phyloP scores from a whole-genome alignment of 306 rosid genomes.

The Vigna reflexopilosa region DNA sequence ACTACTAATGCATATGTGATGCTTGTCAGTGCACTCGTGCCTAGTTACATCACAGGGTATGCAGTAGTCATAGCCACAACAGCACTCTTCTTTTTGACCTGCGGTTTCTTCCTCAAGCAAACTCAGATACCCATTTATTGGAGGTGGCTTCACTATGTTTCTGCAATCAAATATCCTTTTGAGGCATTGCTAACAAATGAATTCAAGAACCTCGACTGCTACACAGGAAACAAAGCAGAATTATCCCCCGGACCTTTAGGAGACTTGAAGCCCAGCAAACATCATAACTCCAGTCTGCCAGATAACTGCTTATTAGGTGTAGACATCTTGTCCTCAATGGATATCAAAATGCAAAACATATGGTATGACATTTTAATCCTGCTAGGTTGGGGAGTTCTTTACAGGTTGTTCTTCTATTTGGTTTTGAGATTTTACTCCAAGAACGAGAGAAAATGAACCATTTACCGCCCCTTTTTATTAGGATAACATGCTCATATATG shows the following conservation, averaged over 20 bases:
- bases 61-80: constrained; percentile 94
- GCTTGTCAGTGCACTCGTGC: constrained; percentile 95
- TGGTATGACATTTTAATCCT: constrained; percentile 70
- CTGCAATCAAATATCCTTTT: constrained; percentile 91
- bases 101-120: constrained; percentile 83
- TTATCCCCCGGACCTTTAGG: constrained; percentile 81
- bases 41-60: constrained; percentile 88
- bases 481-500: constrained; percentile 3
- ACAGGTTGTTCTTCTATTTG: constrained; percentile 78
- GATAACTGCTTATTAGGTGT: constrained; percentile 66
- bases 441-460: constrained; percentile 74
- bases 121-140: constrained; percentile 67
- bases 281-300: constrained; percentile 36
- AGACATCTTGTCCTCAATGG: constrained; percentile 74
- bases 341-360: constrained; percentile 48
- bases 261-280: constrained; percentile 44
- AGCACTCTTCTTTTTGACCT: constrained; percentile 87
- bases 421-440: constrained; percentile 92
- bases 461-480: constrained; percentile 1
- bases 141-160: constrained; percentile 87
- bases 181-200: constrained; percentile 86
- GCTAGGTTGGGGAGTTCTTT: constrained; percentile 93
- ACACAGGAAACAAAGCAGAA: constrained; percentile 57
- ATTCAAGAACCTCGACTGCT: constrained; percentile 68
- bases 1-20: constrained; percentile 89